Base-by-base conservation (phyloP, 2,329 filamentous ascomycete genomes). In the Curvularia verruculosa region DNA sequence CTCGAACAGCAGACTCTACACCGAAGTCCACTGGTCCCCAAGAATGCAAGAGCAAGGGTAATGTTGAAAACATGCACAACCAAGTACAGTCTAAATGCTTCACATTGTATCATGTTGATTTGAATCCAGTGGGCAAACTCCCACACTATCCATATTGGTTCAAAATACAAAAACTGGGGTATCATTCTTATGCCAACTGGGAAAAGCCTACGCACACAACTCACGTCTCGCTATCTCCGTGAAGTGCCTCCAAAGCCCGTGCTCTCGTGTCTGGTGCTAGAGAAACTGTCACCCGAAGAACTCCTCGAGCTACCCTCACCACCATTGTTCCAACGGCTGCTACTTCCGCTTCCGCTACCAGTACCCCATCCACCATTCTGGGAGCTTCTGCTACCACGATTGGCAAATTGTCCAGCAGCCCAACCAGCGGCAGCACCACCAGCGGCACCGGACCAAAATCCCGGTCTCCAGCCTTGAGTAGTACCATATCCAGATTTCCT, bases 221-320 rank as follows among this genome's bases (percentile, higher is more conserved):
- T 18, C 21, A 37, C 44, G 13, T 9, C 19, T 13, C 41, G 54
- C 73, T 46, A 77, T 59, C 75, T 61, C n/a, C 76, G 61, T 19
- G 71, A 84, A 0, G 89, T 91, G 8, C 86, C 88, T 8, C 89
- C 89, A 69, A 90, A 92, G 0, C 89, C 89, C 0, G 89, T 91
- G 66, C 87, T 90, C 65, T 89, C 84, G 66, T 89, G 82, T 51
- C 84, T 83, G 13, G 82, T 79, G 7, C 80, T 78, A 8, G 81
- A 82, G 49, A 69, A 72, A 40, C 76, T 77, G 12, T 66, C 68
- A 2, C 69, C 67, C 46, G 71, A 73, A 2, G 70, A 72, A 6
- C 69, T 71, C 49, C 74, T 67, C 36, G 74, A 76, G 52, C 71
- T 75, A 3, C 74, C 71, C 47, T 76, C 74, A 8, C 74, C 73